Evolutionary conservation across 768 basidiomycete species (phyloP).

Genomic region (Harrya chromipes): DNA sequence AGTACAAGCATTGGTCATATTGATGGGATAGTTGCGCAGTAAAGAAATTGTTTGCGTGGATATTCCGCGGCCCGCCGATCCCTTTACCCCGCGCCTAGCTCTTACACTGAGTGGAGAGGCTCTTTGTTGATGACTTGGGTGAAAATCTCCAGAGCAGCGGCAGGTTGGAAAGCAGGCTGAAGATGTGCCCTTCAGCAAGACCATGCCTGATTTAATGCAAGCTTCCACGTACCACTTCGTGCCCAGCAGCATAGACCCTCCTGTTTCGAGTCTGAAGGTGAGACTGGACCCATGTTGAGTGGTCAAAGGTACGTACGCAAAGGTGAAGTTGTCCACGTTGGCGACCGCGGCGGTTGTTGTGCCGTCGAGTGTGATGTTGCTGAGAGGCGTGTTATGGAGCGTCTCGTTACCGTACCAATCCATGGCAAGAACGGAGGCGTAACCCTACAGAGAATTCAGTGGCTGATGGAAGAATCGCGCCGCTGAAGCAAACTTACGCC

Average conservation of each 20-base stretch:
- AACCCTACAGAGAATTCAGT: slow-evolving; percentile 21
- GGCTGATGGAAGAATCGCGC: not conserved
- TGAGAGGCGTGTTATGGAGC: slow-evolving; percentile 39
- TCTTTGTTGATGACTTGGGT: slow-evolving; percentile 50
- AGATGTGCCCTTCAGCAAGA: not conserved
- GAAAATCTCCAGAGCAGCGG: slow-evolving; percentile 56
- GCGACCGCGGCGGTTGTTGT: slow-evolving; percentile 54
- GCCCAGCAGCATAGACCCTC: slow-evolving; percentile 55
- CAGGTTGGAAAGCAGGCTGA: slow-evolving; percentile 62
- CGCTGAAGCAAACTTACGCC: slow-evolving; percentile 31
- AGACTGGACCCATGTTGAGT: not conserved
- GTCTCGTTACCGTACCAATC: slow-evolving; percentile 44
- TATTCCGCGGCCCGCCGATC: slow-evolving; percentile 27
- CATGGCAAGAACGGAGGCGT: slow-evolving; percentile 41
- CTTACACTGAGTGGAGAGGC: slow-evolving; percentile 49
- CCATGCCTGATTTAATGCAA: not conserved
- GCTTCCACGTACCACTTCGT: slow-evolving; percentile 52
- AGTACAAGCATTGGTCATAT: slow-evolving; percentile 53
- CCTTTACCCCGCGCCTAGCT: no score
- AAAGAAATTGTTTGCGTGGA: slow-evolving; percentile 68
- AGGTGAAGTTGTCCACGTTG: slow-evolving; percentile 64
- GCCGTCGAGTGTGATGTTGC: slow-evolving; percentile 56
- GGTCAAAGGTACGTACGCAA: slow-evolving; percentile 48
- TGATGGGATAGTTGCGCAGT: slow-evolving; percentile 56
- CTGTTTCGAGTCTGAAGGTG: slow-evolving; percentile 26